These are phyloP conservation scores for Didymella glomerata DNA, from an alignment of 2,329 filamentous ascomycete species.

Conservation along the genomic window DNA sequence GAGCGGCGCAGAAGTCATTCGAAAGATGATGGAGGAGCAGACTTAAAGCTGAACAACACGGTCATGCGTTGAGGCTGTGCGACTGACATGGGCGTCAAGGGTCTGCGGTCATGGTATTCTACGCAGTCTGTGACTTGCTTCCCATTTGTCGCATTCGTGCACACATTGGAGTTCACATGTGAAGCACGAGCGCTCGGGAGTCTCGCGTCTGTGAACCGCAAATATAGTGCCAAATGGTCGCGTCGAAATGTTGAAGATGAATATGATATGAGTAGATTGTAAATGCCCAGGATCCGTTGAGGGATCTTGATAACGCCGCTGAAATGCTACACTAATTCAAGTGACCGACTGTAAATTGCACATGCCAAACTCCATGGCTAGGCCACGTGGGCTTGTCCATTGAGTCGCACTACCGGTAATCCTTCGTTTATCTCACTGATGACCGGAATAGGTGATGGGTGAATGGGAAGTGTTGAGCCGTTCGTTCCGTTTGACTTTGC, in stretches of 20 bases:
- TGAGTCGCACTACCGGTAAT: conserved; percentile 10
- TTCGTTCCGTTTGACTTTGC: not conserved
- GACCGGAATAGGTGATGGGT: conserved; percentile 6
- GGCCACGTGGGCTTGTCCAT: conserved; percentile 2
- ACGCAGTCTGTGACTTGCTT: not conserved
- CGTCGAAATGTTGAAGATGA: not conserved
- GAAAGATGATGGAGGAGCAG: conserved; percentile 12
- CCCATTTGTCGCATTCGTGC: no score
- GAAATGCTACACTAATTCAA: not conserved
- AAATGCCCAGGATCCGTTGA: conserved; percentile 12
- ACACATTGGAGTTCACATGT: not conserved
- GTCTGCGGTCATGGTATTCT: not conserved
- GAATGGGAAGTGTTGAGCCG: conserved; percentile 6
- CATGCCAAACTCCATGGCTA: not conserved
- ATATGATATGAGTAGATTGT: not conserved
- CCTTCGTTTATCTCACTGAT: conserved; percentile 11
- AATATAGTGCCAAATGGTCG: not conserved
- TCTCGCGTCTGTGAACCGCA: not conserved
- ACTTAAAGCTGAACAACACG: not conserved
- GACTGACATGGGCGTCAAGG: not conserved
- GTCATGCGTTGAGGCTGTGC: not conserved
- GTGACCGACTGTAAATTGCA: not conserved
- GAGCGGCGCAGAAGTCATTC: conserved; percentile 42
- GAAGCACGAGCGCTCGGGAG: not conserved
- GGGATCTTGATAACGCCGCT: conserved; percentile 5